phyloP scores from a whole-genome alignment of 176 grass and related monocot species.

The Oryza rufipogon region DNA sequence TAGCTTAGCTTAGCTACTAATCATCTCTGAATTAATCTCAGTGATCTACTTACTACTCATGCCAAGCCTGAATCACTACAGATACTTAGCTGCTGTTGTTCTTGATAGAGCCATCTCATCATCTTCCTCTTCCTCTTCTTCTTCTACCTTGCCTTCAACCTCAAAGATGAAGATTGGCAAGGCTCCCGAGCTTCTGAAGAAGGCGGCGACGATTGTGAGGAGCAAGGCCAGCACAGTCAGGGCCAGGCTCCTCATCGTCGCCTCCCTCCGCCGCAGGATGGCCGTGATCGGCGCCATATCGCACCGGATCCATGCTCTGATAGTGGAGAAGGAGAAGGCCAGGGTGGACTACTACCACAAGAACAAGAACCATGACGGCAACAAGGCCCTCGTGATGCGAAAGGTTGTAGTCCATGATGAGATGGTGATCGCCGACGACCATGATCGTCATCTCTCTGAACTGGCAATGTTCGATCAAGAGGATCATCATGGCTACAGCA shows the following conservation, averaged over 20 bases:
- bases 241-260: conserved; percentile 58
- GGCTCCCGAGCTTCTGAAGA: conserved; percentile 65
- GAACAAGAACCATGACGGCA: not conserved
- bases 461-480: conserved; percentile 29
- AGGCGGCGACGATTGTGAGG: conserved; percentile 55
- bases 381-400: conserved; percentile 35
- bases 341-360: not conserved
- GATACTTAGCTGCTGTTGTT: not conserved
- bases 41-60: conserved; percentile 3
- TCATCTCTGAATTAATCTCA: not conserved
- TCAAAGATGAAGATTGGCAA: conserved; percentile 64
- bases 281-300: conserved; percentile 45
- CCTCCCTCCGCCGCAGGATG: conserved; percentile 51
- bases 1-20: not conserved
- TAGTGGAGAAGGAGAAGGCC: conserved; percentile 31
- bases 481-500: not conserved
- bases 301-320: conserved; percentile 62
- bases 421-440: conserved; percentile 25
- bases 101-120: conserved; percentile 11
- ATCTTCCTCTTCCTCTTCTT: not conserved
- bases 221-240: conserved; percentile 55
- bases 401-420: not conserved
- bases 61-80: conserved; percentile 36
- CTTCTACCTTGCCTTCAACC: not conserved
- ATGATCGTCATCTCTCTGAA: conserved; percentile 31